phyloP scores from a whole-genome alignment of 2,329 filamentous ascomycete species.

The Corinectria fuckeliana region DNA sequence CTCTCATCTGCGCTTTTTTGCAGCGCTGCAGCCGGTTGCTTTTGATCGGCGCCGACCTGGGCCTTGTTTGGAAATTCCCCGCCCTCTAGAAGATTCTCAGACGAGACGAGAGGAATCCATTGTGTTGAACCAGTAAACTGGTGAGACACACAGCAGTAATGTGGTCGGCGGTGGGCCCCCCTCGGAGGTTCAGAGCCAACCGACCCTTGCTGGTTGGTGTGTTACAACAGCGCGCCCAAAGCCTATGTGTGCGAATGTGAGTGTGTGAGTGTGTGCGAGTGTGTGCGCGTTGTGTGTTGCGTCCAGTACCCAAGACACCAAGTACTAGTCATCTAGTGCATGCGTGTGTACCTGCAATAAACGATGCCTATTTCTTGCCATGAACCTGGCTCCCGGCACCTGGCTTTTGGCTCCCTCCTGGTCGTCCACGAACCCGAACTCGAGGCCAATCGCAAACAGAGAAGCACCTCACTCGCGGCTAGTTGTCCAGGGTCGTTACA shows the following conservation, averaged over 20 bases:
- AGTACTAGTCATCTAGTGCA: too few species aligned
- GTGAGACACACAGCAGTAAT: too few species aligned
- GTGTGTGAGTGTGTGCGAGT: background rate
- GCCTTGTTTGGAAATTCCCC: background rate
- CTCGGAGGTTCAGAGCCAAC: background rate
- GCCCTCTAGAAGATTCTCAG: background rate
- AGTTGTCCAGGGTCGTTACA: background rate
- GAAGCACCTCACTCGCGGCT: background rate
- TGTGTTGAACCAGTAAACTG: too few species aligned
- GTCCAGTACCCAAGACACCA: background rate
- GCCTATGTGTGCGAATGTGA: too few species aligned
- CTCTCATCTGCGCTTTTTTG: background rate
- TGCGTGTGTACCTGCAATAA: background rate
- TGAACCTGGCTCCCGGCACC: background rate
- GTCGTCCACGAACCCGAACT: background rate
- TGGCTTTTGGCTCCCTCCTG: background rate
- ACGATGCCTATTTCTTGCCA: background rate
- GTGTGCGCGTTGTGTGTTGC: background rate
- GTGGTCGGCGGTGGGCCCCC: too few species aligned
- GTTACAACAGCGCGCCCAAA: background rate
- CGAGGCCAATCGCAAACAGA: constrained; percentile 1
- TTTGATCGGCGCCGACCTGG: background rate
- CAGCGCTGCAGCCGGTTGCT: background rate
- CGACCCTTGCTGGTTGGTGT: background rate
- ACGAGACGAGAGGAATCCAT: background rate